Percentiles rank a stretch among this genome's conserved stretches.
phyloP scores from a whole-genome alignment of 441 rosid genomes.

The Brassica balearica region DNA sequence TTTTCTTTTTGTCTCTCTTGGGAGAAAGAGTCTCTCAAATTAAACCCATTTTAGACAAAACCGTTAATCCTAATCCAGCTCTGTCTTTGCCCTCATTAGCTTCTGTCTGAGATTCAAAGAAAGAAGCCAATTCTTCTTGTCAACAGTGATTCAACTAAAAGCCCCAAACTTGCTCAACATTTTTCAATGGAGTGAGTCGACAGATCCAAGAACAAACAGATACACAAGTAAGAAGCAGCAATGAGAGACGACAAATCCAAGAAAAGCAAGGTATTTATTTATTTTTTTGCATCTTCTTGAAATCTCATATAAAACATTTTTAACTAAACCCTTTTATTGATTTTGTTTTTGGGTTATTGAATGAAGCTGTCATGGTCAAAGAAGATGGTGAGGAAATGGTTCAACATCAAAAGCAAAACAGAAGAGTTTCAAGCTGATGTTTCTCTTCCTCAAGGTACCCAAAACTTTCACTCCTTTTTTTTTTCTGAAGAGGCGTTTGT shows the following conservation, averaged over 20 bases:
- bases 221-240: conserved; percentile 39
- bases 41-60: conserved; percentile 43
- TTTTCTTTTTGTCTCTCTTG: conserved; percentile 15
- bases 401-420: conserved; percentile 85
- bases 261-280: conserved; percentile 75
- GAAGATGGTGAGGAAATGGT: conserved; percentile 93
- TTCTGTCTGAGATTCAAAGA: conserved; percentile 26
- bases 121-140: conserved; percentile 27
- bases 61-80: conserved; percentile 2
- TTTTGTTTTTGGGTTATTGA: neutral
- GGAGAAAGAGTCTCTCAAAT: neutral
- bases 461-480: neutral
- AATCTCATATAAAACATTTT: conserved; percentile 29
- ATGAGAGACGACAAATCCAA: conserved; percentile 83
- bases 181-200: conserved; percentile 34
- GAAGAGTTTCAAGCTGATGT: conserved; percentile 88
- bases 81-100: conserved; percentile 19
- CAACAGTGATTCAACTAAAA: conserved; percentile 35
- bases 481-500: conserved; percentile 16
- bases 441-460: conserved; percentile 64
- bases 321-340: neutral
- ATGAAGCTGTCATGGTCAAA: conserved; percentile 95
- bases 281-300: neutral
- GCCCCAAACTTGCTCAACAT: conserved; percentile 16
- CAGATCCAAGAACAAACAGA: conserved; percentile 30